These are phyloP conservation scores for Pharnaceum exiguum DNA, from an alignment of 148 eudicot genomes.

Conservation along the genomic window DNA sequence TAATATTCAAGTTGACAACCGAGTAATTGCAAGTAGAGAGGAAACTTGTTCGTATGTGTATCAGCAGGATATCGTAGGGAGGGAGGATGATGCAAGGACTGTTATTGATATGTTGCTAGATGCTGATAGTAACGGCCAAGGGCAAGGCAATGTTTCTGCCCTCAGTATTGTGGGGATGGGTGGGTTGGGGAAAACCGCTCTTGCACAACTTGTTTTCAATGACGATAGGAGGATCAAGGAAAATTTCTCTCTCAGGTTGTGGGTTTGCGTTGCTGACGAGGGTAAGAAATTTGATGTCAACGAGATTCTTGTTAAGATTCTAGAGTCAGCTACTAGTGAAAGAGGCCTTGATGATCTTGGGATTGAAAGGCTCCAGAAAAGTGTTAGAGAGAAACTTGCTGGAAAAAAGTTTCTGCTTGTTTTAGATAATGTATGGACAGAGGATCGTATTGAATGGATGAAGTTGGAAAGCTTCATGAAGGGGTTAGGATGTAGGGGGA, in stretches of 20 bases:
- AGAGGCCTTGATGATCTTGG: constrained; percentile 4
- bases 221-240: constrained; percentile 10
- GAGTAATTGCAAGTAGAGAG: background rate
- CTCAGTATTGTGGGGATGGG: constrained; percentile 30
- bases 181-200: constrained; percentile 27
- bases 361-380: constrained; percentile 12
- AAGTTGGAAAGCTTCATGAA: constrained; percentile 12
- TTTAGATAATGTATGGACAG: constrained; percentile 33
- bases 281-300: constrained; percentile 14
- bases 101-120: constrained; percentile 2
- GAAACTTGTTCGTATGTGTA: constrained; percentile 20
- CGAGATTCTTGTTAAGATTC: constrained; percentile 8
- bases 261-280: constrained; percentile 20
- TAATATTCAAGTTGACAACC: background rate
- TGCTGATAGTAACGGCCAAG: no score
- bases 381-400: constrained; percentile 2
- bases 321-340: constrained; percentile 10
- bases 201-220: constrained; percentile 21
- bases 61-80: no score
- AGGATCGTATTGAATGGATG: constrained; percentile 15
- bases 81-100: constrained; percentile 8
- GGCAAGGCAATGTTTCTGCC: background rate
- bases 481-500: constrained; percentile 13
- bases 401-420: constrained; percentile 19
- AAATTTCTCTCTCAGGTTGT: constrained; percentile 19